Evolutionary conservation across 495 filamentous ascomycete genomes (phyloP).

Genomic region (Glarea lozoyensis): DNA sequence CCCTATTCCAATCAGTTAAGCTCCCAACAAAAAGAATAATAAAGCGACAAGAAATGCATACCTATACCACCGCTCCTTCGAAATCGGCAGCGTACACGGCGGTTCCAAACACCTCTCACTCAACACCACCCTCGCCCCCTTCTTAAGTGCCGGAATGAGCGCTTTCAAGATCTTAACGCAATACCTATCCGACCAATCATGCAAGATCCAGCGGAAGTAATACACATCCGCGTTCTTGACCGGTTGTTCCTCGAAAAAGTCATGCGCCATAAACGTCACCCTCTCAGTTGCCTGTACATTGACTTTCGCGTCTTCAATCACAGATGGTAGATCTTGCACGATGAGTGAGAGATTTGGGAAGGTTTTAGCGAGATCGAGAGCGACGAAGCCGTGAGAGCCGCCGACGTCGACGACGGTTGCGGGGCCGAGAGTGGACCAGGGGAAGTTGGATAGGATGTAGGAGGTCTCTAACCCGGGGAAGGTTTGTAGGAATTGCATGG

Average conservation of each 20-base stretch:
- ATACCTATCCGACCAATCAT: slow-evolving; percentile 34
- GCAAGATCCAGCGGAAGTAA: slow-evolving; percentile 30
- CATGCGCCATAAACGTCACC: slow-evolving; percentile 24
- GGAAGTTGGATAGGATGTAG: slow-evolving; percentile 28
- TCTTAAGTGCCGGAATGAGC: slow-evolving; percentile 26
- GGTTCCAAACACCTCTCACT: background rate
- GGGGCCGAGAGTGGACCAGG: slow-evolving; percentile 4
- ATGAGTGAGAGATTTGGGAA: slow-evolving; percentile 33
- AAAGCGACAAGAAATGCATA: slow-evolving; percentile 1
- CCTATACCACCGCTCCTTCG: background rate
- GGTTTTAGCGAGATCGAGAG: slow-evolving; percentile 32
- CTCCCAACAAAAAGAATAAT: no score
- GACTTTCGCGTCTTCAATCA: background rate
- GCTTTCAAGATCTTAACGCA: slow-evolving; percentile 25
- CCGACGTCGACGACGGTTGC: slow-evolving; percentile 28
- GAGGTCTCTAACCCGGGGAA: slow-evolving; percentile 1
- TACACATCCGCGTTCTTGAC: slow-evolving; percentile 29
- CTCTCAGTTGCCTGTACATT: background rate
- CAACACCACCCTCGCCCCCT: background rate
- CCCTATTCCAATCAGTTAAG: no score
- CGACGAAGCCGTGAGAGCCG: slow-evolving; percentile 44
- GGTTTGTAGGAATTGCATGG: slow-evolving; percentile 33
- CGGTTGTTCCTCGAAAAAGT: slow-evolving; percentile 46
- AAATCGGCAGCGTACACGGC: background rate
- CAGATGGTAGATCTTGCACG: slow-evolving; percentile 7